Conservation (phyloP, 2,329 filamentous ascomycete species). For the Ophiocordyceps camponoti-floridani region DNA sequence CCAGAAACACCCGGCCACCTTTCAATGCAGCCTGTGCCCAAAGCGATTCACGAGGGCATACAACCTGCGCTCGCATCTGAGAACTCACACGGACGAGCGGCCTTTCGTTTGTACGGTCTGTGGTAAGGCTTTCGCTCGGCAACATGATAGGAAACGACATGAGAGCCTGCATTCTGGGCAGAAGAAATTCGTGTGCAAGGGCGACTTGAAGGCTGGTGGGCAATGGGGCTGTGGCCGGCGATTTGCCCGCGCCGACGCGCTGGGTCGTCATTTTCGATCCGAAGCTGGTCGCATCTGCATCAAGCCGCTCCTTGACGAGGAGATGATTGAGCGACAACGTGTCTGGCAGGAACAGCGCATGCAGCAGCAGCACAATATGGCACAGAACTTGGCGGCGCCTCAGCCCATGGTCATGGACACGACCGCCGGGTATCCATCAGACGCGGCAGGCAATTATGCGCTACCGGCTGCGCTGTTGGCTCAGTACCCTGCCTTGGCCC, state of each 20-base stretch:
- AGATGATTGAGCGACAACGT: constrained; percentile 66
- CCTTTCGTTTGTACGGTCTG: constrained; percentile 96
- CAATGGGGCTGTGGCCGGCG: constrained; percentile 87
- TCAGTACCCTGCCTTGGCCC: constrained; percentile 86
- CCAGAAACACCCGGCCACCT: constrained; percentile 94
- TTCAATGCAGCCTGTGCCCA: constrained; percentile 83
- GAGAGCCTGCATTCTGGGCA: constrained; percentile 92
- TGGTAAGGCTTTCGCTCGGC: constrained; percentile 89
- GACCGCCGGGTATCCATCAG: constrained; percentile 38
- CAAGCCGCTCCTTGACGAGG: constrained; percentile 90
- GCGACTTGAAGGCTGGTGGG: constrained; percentile 64
- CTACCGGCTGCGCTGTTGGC: constrained; percentile 78
- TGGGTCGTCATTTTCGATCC: constrained; percentile 86
- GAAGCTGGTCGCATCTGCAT: constrained; percentile 94
- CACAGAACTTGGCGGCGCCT: constrained; percentile 38
- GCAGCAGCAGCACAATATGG: constrained; percentile 44
- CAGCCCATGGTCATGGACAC: constrained; percentile 41
- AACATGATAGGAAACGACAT: constrained; percentile 93
- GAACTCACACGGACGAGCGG: constrained; percentile 91
- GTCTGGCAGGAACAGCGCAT: constrained; percentile 56
- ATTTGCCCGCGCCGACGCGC: constrained; percentile 86
- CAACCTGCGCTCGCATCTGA: constrained; percentile 84
- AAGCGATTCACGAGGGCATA: constrained; percentile 95
- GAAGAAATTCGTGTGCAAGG: constrained; percentile 96
- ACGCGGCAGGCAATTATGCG: constrained; percentile 38